Base-by-base conservation (phyloP, 805 yeast species). In the Blastobotrys parvus region DNA sequence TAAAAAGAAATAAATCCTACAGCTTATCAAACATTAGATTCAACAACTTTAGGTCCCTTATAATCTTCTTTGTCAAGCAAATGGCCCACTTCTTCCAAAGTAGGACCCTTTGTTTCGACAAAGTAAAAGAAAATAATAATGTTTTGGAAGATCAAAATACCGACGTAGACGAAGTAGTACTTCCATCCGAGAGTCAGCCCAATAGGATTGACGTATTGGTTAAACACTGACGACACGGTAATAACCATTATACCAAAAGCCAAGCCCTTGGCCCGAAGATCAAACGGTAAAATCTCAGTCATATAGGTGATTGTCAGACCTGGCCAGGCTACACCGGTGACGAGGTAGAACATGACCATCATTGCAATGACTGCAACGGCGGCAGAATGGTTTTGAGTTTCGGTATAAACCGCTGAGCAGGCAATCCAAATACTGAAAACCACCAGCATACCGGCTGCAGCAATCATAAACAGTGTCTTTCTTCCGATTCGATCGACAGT, bases 41-140 rank as follows among this genome's bases (percentile, higher is more conserved):
- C n/a, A n/a, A n/a, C n/a, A n/a, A n/a, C n/a, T n/a, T n/a, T n/a
- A n/a, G n/a, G n/a, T n/a, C n/a, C n/a, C n/a, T n/a, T n/a, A n/a
- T n/a, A n/a, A n/a, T n/a, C n/a, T n/a, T n/a, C n/a, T n/a, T n/a
- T n/a, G n/a, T n/a, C n/a, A n/a, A n/a, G n/a, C n/a, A n/a, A n/a
- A n/a, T n/a, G n/a, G n/a, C n/a, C n/a, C n/a, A 68, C 64, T 44
- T 68, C 71, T 50, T 69, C 73, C 54, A 69, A 63, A 7, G 68
- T 59, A 49, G 59, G 58, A n/a, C 71, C 71, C n/a, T 63, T 51
- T 13, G 74, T 69, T 52, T 69, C 73, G 11, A 65, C 67, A 57
- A 58, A 68, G 45, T 56, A 54, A 46, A 64, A 53, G 50, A 59
- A 58, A 19, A 59, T 63, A 21, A 63, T 44, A 6, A 53, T 50